Conservation (phyloP, 768 basidiomycete genomes). For the Psilocybe azurescens region DNA sequence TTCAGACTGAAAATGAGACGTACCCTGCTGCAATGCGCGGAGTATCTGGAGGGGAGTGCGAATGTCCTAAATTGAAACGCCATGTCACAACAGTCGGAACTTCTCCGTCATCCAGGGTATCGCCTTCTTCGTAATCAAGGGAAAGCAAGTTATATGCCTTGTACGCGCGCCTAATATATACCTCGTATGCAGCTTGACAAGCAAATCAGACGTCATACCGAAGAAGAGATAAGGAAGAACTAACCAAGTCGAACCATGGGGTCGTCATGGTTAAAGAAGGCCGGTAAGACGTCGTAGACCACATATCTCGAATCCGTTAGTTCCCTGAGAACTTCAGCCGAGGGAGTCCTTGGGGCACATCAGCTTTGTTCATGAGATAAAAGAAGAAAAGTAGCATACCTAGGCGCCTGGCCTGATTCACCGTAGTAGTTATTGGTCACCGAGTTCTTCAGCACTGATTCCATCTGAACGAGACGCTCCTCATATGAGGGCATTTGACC, state of each 20-base stretch:
- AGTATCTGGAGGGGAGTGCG: slow-evolving; percentile 85
- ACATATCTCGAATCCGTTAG: slow-evolving; percentile 96
- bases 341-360: slow-evolving; percentile 65
- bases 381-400: slow-evolving; percentile 42
- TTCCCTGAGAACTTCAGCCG: slow-evolving; percentile 87
- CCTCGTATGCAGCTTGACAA: slow-evolving; percentile 84
- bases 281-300: slow-evolving; percentile 95
- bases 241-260: slow-evolving; percentile 82
- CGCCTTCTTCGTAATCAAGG: slow-evolving; percentile 95
- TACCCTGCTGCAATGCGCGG: slow-evolving; percentile 66
- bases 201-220: slow-evolving; percentile 6
- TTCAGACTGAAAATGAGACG: slow-evolving; percentile 11
- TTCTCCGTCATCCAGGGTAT: slow-evolving; percentile 83
- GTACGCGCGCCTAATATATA: slow-evolving; percentile 95
- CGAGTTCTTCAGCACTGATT: slow-evolving; percentile 87
- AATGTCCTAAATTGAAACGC: slow-evolving; percentile 94
- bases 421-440: slow-evolving; percentile 91
- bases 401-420: slow-evolving; percentile 68
- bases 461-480: slow-evolving; percentile 94
- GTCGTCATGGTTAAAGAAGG: slow-evolving; percentile 92
- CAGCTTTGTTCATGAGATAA: slow-evolving; percentile 12
- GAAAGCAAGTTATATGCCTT: slow-evolving; percentile 91
- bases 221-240: slow-evolving; percentile 26
- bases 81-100: slow-evolving; percentile 83
- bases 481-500: slow-evolving; percentile 98